Conservation (phyloP, 768 basidiomycete genomes). For the Boletus insuetus region DNA sequence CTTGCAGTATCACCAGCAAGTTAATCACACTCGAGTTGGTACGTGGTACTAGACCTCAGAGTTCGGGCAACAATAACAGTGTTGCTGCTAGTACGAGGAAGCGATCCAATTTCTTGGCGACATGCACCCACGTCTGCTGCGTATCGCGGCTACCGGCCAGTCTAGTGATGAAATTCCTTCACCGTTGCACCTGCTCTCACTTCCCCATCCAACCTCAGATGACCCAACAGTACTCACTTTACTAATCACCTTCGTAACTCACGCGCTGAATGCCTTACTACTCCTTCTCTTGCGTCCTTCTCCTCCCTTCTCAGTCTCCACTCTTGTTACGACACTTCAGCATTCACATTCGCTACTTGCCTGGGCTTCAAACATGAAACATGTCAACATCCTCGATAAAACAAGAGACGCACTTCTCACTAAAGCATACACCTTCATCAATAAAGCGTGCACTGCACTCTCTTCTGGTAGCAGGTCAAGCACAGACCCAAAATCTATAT, state of each 20-base stretch:
- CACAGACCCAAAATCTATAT: slow-evolving; percentile 24
- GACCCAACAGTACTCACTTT: slow-evolving; percentile 45
- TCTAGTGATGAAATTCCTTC: background rate
- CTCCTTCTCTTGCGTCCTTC: slow-evolving; percentile 24
- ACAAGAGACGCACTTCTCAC: slow-evolving; percentile 59
- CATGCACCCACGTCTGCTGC: slow-evolving; percentile 43
- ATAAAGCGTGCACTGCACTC: slow-evolving; percentile 27
- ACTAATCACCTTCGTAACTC: slow-evolving; percentile 57
- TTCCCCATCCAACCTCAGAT: slow-evolving; percentile 40
- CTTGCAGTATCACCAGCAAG: slow-evolving; percentile 64
- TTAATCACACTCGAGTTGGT: slow-evolving; percentile 71
- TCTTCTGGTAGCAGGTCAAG: slow-evolving; percentile 27
- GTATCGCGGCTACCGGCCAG: background rate
- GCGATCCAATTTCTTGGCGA: slow-evolving; percentile 45
- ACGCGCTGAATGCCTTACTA: slow-evolving; percentile 46
- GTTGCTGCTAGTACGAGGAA: slow-evolving; percentile 46
- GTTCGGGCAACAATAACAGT: background rate
- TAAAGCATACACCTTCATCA: slow-evolving; percentile 55
- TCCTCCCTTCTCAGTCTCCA: slow-evolving; percentile 13
- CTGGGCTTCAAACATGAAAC: slow-evolving; percentile 49
- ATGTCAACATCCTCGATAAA: slow-evolving; percentile 41
- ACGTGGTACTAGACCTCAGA: slow-evolving; percentile 26
- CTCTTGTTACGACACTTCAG: slow-evolving; percentile 33
- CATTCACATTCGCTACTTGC: slow-evolving; percentile 39
- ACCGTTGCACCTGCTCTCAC: slow-evolving; percentile 35